Evolutionary conservation across 75 land plant species (phyloP), one percentile per base, ranked within the genome.

Genomic region (Isoetes taiwanensis): DNA sequence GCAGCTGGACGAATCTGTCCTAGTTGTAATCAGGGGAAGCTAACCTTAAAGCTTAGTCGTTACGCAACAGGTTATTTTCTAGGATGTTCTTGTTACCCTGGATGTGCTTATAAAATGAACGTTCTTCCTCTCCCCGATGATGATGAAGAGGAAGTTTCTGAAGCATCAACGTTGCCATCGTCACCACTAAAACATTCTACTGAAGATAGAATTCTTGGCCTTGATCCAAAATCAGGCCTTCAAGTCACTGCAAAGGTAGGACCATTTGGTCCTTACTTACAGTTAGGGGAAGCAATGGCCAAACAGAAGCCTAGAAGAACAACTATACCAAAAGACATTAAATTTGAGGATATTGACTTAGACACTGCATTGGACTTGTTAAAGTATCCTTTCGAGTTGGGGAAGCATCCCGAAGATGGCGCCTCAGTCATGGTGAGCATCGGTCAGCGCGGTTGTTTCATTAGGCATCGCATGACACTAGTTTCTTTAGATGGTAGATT

Each of bases 31-130:
- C 28, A 32, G 33, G 73, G 73, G 35, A 63, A 43, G 61, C 40
- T 70, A 23, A 27, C 41, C 14, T 38, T 70, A 6, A 70, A 70
- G 54, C 55, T 70, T 9, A 64, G 59, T 26, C 30, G 66, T 16
- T 64, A 46, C 58, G 73, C 68, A 24, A 30, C 62, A 19, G 73
- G 73, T 56, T 70, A 70, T 25, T 70, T 70, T 30, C 56, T 70
- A 34, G 69, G 73, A 1, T 70, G 73, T 28, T 35, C 57, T 26
- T 59, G 69, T 2, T 70, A 70, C 46, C 73, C 73, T 17, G 34
- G 42, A 12, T 70, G 73, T 32, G 12, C 27, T 56, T 70, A 64
- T 42, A n/a, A n/a, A n/a, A n/a, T n/a, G n/a, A n/a, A n/a, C n/a
- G n/a, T n/a, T n/a, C n/a, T n/a, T n/a, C n/a, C n/a, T n/a, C n/a